Evolutionary conservation across 352 stramenopile species (phyloP).

Genomic region (Blastocystis sp.): DNA sequence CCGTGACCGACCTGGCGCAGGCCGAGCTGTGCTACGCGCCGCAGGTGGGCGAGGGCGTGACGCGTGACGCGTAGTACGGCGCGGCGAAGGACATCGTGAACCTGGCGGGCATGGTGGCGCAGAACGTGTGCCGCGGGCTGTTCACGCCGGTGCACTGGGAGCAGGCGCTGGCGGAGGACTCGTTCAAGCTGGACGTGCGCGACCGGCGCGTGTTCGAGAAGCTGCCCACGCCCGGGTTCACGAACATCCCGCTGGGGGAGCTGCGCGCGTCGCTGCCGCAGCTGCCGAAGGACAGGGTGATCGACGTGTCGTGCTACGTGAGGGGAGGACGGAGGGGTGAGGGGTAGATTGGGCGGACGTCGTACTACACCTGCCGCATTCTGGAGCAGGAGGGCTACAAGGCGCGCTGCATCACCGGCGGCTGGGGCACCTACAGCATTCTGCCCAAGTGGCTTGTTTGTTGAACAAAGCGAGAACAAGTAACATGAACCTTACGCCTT

Average conservation of each 20-base stretch:
- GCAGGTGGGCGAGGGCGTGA: constrained; percentile 54
- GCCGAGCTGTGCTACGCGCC: constrained; percentile 77
- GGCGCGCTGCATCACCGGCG: constrained; percentile 42
- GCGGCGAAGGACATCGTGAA: constrained; percentile 77
- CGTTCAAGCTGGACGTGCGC: constrained; percentile 44
- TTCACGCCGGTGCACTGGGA: constrained; percentile 27
- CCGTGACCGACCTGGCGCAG: constrained; percentile 75
- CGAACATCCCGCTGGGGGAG: constrained; percentile 38
- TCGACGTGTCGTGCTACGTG: constrained; percentile 61
- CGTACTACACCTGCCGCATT: constrained; percentile 59
- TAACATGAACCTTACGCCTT: background rate
- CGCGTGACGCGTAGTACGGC: constrained; percentile 70
- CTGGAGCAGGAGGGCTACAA: constrained; percentile 62
- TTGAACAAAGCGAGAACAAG: background rate
- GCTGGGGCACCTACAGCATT: constrained; percentile 44
- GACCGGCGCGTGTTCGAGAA: constrained; percentile 11
- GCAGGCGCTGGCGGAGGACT: constrained; percentile 43
- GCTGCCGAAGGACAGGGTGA: constrained; percentile 54
- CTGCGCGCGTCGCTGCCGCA: constrained; percentile 12
- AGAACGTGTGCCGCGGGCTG: constrained; percentile 71
- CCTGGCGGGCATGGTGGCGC: constrained; percentile 75
- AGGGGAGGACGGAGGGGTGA: background rate
- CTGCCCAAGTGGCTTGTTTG: background rate
- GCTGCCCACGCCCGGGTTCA: constrained; percentile 34
- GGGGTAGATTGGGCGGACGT: constrained; percentile 10